phyloP scores from a whole-genome alignment of 352 stramenopile species.

The Sclerospora graminicola region DNA sequence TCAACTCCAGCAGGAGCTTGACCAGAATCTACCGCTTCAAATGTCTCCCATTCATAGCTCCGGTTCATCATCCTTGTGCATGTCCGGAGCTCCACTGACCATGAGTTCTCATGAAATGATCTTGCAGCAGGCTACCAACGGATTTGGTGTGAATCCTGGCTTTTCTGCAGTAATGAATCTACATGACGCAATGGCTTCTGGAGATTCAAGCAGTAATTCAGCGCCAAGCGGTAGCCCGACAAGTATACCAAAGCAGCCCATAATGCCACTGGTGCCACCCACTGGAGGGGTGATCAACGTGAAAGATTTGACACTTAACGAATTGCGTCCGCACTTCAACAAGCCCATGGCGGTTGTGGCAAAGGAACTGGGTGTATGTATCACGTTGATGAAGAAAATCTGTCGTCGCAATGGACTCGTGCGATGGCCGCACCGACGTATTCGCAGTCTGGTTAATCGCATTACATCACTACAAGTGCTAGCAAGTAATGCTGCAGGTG shows the following conservation, averaged over 20 bases:
- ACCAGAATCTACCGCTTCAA: conserved; percentile 9
- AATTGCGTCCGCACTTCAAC: conserved; percentile 76
- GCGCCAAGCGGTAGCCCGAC: conserved; percentile 26
- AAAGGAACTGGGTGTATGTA: conserved; percentile 76
- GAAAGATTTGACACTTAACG: conserved; percentile 73
- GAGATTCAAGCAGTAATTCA: conserved; percentile 30
- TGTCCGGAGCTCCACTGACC: conserved; percentile 17
- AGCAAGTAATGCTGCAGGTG: conserved; percentile 30
- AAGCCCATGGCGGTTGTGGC: conserved; percentile 76
- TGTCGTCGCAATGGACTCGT: conserved; percentile 71
- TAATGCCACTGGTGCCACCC: conserved; percentile 29
- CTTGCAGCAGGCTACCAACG: conserved; percentile 14
- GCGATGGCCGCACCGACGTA: conserved; percentile 74
- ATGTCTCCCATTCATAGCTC: conserved; percentile 21
- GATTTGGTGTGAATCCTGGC: conserved; percentile 9
- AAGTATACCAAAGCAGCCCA: conserved; percentile 31
- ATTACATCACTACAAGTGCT: conserved; percentile 71
- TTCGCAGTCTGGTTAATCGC: conserved; percentile 72
- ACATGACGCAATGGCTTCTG: conserved; percentile 37
- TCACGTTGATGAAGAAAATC: conserved; percentile 86
- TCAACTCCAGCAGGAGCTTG: conserved; percentile 26
- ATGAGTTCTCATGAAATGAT: conserved; percentile 29
- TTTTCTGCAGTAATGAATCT: conserved; percentile 23
- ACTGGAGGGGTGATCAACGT: conserved; percentile 43
- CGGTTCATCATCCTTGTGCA: conserved; percentile 21